Evolutionary conservation across 1,139 yeast genomes (phyloP).

Genomic region (Hyphopichia fennica): DNA sequence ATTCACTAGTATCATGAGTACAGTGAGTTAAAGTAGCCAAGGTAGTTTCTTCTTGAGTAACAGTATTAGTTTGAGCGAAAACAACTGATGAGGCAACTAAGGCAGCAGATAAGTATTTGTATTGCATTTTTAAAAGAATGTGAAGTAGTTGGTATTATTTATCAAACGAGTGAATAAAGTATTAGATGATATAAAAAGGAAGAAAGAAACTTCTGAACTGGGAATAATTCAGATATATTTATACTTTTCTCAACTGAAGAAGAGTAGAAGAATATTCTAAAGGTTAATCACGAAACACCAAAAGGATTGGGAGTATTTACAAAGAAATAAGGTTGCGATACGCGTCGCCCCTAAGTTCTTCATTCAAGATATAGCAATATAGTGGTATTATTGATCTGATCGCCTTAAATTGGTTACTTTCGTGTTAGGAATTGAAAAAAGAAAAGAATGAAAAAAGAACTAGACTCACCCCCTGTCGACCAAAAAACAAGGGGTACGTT

Average conservation of each 20-base stretch:
- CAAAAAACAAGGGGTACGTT: not conserved
- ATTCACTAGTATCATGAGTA: conserved; percentile 31
- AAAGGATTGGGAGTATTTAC: not conserved
- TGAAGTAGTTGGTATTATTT: conserved; percentile 11
- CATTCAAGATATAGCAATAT: not conserved
- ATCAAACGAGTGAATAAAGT: not conserved
- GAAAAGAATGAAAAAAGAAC: not conserved
- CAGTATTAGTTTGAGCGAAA: conserved; percentile 24
- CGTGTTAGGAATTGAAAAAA: no score
- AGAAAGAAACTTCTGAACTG: not conserved
- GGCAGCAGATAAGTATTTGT: conserved; percentile 30
- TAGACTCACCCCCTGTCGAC: not conserved
- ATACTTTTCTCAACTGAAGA: conserved; percentile 7
- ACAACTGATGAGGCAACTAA: conserved; percentile 20
- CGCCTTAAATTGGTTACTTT: not conserved
- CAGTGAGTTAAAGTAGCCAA: conserved; percentile 46
- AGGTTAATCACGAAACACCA: not conserved
- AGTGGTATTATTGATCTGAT: not conserved
- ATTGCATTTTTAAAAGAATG: conserved; percentile 27
- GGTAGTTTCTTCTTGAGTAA: conserved; percentile 34
- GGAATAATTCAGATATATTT: conserved; percentile 9
- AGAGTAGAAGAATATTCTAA: not conserved
- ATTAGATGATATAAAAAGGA: conserved; percentile 4
- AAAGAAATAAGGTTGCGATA: not conserved
- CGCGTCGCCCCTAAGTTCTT: not conserved